Percentiles rank a stretch among this genome's conserved stretches.
These are phyloP conservation scores for Pythium brachiatum DNA, from an alignment of 352 stramenopile genomes.

Conservation along the genomic window DNA sequence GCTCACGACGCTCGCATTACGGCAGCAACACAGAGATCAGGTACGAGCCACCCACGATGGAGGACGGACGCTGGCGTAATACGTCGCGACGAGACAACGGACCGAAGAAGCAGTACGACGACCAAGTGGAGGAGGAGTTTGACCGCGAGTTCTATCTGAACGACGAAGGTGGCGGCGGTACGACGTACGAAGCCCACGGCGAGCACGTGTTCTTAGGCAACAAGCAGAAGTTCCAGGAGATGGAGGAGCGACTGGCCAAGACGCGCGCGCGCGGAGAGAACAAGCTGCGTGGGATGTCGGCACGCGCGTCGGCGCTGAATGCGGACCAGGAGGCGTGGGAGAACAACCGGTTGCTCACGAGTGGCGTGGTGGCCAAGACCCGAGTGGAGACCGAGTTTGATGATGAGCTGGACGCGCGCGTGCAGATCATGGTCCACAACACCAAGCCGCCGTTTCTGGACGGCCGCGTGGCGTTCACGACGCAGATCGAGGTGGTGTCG, in stretches of 20 bases:
- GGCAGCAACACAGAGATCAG: neutral
- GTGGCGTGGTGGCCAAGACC: slow-evolving; percentile 85
- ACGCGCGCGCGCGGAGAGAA: slow-evolving; percentile 76
- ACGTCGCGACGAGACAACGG: slow-evolving; percentile 8
- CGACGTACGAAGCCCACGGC: slow-evolving; percentile 40
- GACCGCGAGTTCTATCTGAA: slow-evolving; percentile 96
- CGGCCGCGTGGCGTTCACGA: slow-evolving; percentile 94
- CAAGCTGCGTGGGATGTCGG: slow-evolving; percentile 89
- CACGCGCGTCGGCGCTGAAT: slow-evolving; percentile 90
- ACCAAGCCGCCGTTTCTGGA: slow-evolving; percentile 98
- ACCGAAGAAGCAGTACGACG: slow-evolving; percentile 79
- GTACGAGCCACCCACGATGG: neutral
- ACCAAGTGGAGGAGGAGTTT: slow-evolving; percentile 89
- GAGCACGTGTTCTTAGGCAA: slow-evolving; percentile 91
- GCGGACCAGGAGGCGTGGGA: slow-evolving; percentile 98
- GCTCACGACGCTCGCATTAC: neutral
- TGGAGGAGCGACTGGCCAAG: slow-evolving; percentile 89
- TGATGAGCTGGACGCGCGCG: slow-evolving; percentile 93
- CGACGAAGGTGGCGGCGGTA: slow-evolving; percentile 72
- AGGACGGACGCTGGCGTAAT: slow-evolving; percentile 1
- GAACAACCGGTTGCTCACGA: slow-evolving; percentile 95
- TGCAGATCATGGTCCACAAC: slow-evolving; percentile 97
- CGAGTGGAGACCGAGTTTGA: slow-evolving; percentile 86
- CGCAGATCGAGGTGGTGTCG: slow-evolving; percentile 92
- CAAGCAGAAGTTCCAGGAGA: slow-evolving; percentile 85